A percentile compares a stretch with the other conserved stretches of the same genome.
Evolutionary conservation across 345 rosid genomes (phyloP).

Genomic region (Brassica rapa): DNA sequence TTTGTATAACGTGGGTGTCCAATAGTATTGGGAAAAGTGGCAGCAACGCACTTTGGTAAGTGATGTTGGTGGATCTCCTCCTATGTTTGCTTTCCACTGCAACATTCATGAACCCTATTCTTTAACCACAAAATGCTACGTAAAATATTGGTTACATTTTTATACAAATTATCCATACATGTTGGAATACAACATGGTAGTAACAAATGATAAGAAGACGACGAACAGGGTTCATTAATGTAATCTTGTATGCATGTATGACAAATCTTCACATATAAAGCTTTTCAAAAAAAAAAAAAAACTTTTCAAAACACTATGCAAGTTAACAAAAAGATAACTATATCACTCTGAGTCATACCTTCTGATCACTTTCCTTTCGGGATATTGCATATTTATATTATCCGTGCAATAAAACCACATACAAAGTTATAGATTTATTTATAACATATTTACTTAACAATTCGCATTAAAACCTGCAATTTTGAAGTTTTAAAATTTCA

Average conservation of each 20-base stretch:
- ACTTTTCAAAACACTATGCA: background rate
- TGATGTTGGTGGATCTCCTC: constrained; percentile 38
- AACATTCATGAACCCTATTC: constrained; percentile 11
- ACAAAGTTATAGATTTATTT: background rate
- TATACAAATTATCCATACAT: background rate
- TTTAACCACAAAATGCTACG: background rate
- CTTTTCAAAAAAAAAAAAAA: background rate
- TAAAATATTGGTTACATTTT: constrained; percentile 8
- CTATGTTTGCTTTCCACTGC: constrained; percentile 32
- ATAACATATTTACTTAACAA: background rate
- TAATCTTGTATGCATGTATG: background rate
- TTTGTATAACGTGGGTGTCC: constrained; percentile 25
- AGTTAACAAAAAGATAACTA: background rate
- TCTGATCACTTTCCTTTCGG: background rate
- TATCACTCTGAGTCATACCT: constrained; percentile 1
- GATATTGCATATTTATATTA: background rate
- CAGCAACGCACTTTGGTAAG: constrained; percentile 40
- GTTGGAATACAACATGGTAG: constrained; percentile 30
- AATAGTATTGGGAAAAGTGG: constrained; percentile 31
- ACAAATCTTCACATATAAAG: background rate
- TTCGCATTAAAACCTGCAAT: background rate
- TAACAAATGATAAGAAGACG: constrained; percentile 8
- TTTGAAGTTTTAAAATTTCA: background rate
- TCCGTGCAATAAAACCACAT: background rate
- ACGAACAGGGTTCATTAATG: background rate